These are phyloP conservation scores for Rhodosorus marinus DNA, from an alignment of 23 red algal genomes.

Conservation along the genomic window DNA sequence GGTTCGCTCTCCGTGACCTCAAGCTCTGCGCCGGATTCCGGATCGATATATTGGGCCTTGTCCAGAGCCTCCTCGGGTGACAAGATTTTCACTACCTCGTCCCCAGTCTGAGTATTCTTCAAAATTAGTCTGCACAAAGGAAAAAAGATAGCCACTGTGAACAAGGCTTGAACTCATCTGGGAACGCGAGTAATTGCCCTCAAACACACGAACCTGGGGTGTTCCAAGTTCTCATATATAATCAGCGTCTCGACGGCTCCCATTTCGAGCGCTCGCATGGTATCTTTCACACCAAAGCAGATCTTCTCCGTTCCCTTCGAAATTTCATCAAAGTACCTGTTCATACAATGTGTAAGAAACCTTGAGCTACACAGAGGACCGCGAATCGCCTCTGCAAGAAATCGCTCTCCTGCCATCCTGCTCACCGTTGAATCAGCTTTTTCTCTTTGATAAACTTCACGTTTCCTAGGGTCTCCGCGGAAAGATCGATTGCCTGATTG, in stretches of 20 bases:
- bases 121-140: too few relatives aligned
- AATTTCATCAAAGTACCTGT: constrained; percentile 92
- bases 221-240: constrained; percentile 88
- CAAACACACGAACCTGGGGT: constrained; percentile 55
- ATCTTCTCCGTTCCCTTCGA: constrained; percentile 86
- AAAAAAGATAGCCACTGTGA: too few relatives aligned
- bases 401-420: too few relatives aligned
- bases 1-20: constrained; percentile 59
- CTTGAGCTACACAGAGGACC: too few relatives aligned
- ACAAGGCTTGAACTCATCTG: too few relatives aligned
- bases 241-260: constrained; percentile 91
- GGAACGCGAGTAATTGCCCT: too few relatives aligned
- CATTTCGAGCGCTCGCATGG: constrained; percentile 73
- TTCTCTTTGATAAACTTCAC: constrained; percentile 98
- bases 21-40: constrained; percentile 47
- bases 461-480: constrained; percentile 80
- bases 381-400: too few relatives aligned
- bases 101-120: constrained; percentile 66
- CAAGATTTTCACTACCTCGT: constrained; percentile 70
- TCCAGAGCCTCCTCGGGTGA: constrained; percentile 54
- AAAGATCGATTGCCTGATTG: constrained; percentile 94
- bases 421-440: constrained; percentile 62
- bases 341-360: too few relatives aligned
- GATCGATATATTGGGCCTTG: constrained; percentile 24
- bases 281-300: constrained; percentile 80